A percentile compares a stretch with the other conserved stretches of the same genome.
phyloP scores from a whole-genome alignment of 495 filamentous ascomycete genomes.

The Entonaema liquescens region DNA sequence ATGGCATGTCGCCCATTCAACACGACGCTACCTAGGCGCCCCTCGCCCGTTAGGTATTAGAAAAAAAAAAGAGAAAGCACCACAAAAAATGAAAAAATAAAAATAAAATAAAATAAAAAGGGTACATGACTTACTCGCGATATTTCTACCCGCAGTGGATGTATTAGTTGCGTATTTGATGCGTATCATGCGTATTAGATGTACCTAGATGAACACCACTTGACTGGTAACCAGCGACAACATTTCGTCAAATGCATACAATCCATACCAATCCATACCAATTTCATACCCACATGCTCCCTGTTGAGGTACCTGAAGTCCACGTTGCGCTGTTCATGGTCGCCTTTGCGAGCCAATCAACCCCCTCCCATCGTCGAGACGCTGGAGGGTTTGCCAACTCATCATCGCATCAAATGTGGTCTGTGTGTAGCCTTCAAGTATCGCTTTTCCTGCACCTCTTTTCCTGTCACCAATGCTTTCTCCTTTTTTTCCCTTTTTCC shows the following conservation, averaged over 20 bases:
- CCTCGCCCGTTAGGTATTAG: slow-evolving; percentile 5
- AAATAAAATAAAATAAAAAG: slow-evolving; percentile 4
- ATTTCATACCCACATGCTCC: slow-evolving; percentile 39
- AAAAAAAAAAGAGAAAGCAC: background rate
- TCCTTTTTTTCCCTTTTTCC: slow-evolving; percentile 18
- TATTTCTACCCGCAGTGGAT: slow-evolving; percentile 12
- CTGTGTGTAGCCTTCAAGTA: slow-evolving; percentile 54
- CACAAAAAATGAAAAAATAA: slow-evolving; percentile 8
- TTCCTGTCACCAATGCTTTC: slow-evolving; percentile 29
- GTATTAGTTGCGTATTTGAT: slow-evolving; percentile 1
- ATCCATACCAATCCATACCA: slow-evolving; percentile 1
- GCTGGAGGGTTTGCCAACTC: slow-evolving; percentile 54
- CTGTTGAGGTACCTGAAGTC: slow-evolving; percentile 47
- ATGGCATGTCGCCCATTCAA: slow-evolving; percentile 41
- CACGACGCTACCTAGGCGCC: slow-evolving; percentile 26
- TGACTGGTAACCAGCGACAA: slow-evolving; percentile 29
- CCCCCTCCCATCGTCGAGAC: slow-evolving; percentile 42
- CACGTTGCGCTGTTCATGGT: slow-evolving; percentile 45
- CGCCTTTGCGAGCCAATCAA: slow-evolving; percentile 46
- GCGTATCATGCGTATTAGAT: background rate
- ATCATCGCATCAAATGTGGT: slow-evolving; percentile 58
- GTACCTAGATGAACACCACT: slow-evolving; percentile 14
- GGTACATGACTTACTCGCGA: slow-evolving; percentile 15
- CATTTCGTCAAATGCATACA: slow-evolving; percentile 29
- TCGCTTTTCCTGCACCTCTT: slow-evolving; percentile 41